These are phyloP conservation scores for Spongiforma sp. DNA, from an alignment of 1,284 basidiomycete genomes.

Conservation along the genomic window DNA sequence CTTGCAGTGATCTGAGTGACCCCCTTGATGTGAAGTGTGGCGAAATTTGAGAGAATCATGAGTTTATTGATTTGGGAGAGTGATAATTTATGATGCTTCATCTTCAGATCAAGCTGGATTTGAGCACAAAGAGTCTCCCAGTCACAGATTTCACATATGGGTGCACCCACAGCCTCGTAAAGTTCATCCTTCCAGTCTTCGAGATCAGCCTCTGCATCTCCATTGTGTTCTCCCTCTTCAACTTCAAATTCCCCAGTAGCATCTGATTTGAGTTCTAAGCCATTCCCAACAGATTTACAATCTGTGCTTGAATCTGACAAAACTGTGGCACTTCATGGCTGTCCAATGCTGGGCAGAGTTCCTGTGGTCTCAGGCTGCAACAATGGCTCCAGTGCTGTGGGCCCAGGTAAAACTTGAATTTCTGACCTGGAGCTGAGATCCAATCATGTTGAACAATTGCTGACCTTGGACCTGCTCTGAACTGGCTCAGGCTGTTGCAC, in stretches of 20 bases:
- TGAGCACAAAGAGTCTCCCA: not conserved
- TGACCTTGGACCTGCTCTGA: too few species aligned
- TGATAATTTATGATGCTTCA: not conserved
- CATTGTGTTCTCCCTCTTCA: not conserved
- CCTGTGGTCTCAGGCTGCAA: too few species aligned
- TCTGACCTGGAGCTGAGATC: too few species aligned
- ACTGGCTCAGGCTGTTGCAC: too few species aligned
- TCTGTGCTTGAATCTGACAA: not conserved
- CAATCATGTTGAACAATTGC: too few species aligned
- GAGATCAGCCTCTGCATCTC: not conserved
- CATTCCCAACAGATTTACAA: not conserved
- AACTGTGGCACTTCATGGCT: not conserved
- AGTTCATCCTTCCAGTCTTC: slow-evolving; percentile 1
- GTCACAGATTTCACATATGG: too few species aligned
- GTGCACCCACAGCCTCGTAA: not conserved
- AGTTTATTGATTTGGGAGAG: too few species aligned
- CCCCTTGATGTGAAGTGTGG: too few species aligned
- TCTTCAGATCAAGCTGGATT: not conserved
- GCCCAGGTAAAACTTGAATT: too few species aligned
- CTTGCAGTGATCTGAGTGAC: not conserved
- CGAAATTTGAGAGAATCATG: too few species aligned
- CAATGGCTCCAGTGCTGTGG: too few species aligned
- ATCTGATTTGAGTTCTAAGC: not conserved
- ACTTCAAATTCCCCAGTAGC: too few species aligned
- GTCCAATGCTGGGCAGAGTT: not conserved